Base-by-base conservation (phyloP, 768 basidiomycete genomes). In the Tubosaeta brunneosetosa region DNA sequence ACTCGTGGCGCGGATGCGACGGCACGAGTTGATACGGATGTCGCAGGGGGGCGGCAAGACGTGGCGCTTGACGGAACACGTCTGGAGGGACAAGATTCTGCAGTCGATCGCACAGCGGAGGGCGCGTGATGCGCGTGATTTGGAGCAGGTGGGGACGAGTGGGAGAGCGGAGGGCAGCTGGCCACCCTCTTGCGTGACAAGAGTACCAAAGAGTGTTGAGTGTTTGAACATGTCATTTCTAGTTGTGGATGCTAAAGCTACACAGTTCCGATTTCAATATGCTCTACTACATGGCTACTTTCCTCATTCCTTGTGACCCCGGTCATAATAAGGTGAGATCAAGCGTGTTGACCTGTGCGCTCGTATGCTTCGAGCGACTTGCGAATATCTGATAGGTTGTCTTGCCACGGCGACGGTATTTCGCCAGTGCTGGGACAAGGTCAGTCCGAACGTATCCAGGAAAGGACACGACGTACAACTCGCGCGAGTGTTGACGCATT, bases 61-160 rank as follows among this genome's bases (percentile, higher is more conserved):
- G 1, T 77, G 75, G 74, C 65, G 64, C 0, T 71, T 76, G 61
- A 66, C 73, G 3, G 70, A 72, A 14, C 70, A 69, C 31, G 64
- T 72, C n/a, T 65, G 73, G 48, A 69, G 79, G 47, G 73, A 77
- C 41, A 77, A 80, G 58, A 81, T 82, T 47, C 53, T 83, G 49
- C 72, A 73, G 50, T 72, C 73, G 43, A 77, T 83, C 36, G 75
- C 81, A 41, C 71, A 68, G 63, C 72, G 74, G 58, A 67, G 79
- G 51, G 68, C 72, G 11, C 67, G 73, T 58, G 67, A 78, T 33
- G 77, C 75, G 59, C 61, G 66, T 32, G 69, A 67, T 38, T 59
- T 79, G 52, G 61, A 71, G 50, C 68, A 66, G 56, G 71, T 72
- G 74, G 60, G 50, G 56, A 0, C 58, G 69, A 52, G 19, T 74